phyloP scores from a whole-genome alignment of 164 flowering plant species.

The Akebia trifoliata region DNA sequence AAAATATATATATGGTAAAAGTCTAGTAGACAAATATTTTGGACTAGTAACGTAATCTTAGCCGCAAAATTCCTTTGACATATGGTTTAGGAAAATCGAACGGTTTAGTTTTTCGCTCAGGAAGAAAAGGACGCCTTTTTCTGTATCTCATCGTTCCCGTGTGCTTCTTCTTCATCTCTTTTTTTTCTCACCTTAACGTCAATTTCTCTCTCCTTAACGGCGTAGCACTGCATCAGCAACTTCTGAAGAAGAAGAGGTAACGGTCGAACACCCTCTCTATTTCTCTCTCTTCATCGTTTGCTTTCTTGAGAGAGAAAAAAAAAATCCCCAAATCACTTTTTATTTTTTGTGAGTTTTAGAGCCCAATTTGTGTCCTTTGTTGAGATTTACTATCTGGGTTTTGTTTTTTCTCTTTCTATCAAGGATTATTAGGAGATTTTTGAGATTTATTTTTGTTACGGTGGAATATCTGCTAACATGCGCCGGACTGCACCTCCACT shows the following conservation, averaged over 20 bases:
- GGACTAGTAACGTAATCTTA: neutral
- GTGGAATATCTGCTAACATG: no score
- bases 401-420: no score
- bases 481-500: no score
- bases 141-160: conserved; percentile 21
- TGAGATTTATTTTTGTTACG: no score
- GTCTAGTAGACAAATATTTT: neutral
- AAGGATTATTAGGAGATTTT: no score
- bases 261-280: neutral
- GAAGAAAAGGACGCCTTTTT: conserved; percentile 11
- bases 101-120: conserved; percentile 7
- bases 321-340: no score
- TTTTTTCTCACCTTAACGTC: neutral
- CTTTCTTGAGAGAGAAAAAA: no score
- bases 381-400: no score
- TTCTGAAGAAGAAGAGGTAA: conserved; percentile 4
- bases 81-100: neutral
- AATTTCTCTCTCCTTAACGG: neutral
- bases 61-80: conserved; percentile 4
- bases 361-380: no score
- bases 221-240: neutral
- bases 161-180: conserved; percentile 8
- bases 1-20: neutral
- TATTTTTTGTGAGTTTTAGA: no score
- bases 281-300: neutral